Evolutionary conservation across 2,329 filamentous ascomycete species (phyloP), one percentile per base, ranked within the genome.

Genomic region (Aspergillus ibericus): DNA sequence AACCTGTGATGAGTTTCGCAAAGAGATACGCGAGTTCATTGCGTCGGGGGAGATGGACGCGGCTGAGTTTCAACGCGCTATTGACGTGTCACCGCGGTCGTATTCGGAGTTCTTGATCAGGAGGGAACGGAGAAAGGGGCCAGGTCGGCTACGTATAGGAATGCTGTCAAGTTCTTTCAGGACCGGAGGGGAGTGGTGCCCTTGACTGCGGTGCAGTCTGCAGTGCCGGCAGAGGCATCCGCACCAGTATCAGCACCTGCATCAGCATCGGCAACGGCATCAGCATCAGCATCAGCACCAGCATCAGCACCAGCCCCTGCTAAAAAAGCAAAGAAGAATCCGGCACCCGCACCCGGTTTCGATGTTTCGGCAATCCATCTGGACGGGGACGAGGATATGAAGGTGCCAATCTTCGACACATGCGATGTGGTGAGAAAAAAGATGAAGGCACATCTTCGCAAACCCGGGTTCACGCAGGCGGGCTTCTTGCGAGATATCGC

Each of bases 391-490:
- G 77, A 77, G 0, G 66, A 70, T 0, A 75, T 77, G 34, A 65
- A 58, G 0, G 82, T 86, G 6, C 70, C 73, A 1, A 72, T 87
- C 32, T 86, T 75, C 66, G 83, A 87, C 61, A 83, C 80, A 5
- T 87, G 84, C 70, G 81, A 86, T 62, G 82, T 83, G 52, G 68
- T 87, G 13, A 80, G 85, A 48, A 79, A 76, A 67, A 86, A 87
- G 74, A 85, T 87, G 65, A 76, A 76, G 25, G 77, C 78, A 0
- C 72, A 82, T 59, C 73, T 87, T 9, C 68, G 71, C n/a, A 74
- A 79, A 48, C 74, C 78, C 0, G 74, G 74, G 44, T 73, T 84
- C 52, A 85, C 80, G 0, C 79, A 84, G 66, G 81, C 83, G 0
- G 75, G 72, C 10, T 83, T 87, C 66, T 73, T 79, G 25, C 79